These are phyloP conservation scores for Trapa bicornis DNA, from an alignment of 345 rosid species.

Conservation along the genomic window DNA sequence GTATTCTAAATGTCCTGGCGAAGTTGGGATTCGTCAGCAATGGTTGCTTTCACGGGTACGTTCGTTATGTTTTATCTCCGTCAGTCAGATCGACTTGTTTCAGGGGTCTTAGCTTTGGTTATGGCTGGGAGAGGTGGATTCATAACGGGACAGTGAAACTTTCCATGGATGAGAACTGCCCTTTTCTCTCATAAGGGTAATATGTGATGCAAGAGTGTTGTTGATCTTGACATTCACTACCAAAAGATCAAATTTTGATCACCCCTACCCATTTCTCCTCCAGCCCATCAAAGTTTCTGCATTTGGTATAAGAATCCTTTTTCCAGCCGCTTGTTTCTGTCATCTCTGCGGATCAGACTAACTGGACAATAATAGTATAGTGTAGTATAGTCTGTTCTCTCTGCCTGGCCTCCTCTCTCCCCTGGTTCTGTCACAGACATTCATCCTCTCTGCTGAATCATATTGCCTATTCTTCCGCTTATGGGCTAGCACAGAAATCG, in stretches of 20 bases:
- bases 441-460: background rate
- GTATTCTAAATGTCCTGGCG: background rate
- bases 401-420: background rate
- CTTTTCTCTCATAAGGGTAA: no score
- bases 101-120: no score
- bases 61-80: background rate
- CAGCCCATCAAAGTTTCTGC: background rate
- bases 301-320: background rate
- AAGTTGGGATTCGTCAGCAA: background rate
- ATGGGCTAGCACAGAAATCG: background rate
- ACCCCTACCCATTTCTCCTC: background rate
- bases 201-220: background rate
- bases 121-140: no score
- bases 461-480: background rate
- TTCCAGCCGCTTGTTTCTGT: background rate
- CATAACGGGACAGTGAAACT: no score
- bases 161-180: no score
- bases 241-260: background rate
- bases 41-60: background rate
- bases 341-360: background rate
- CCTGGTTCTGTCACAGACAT: background rate
- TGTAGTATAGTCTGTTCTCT: no score
- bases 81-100: no score
- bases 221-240: background rate
- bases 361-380: background rate